Evolutionary conservation across 139 green algal species (phyloP).

Genomic region (Haematococcus sp.): DNA sequence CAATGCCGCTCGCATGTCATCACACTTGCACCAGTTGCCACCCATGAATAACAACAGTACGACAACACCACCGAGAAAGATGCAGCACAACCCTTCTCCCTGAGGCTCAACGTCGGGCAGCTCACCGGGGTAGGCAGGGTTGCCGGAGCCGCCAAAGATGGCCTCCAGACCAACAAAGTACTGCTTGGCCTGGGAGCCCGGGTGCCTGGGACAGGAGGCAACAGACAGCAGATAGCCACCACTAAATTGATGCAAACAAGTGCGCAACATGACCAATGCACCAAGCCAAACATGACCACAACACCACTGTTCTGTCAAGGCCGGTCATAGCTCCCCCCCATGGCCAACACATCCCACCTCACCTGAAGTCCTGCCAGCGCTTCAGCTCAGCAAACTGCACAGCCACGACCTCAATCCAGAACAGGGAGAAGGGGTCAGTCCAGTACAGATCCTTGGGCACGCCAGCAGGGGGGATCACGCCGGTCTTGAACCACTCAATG

Average conservation of each 20-base stretch:
- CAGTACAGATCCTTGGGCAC: conserved; percentile 76
- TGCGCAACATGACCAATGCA: neutral
- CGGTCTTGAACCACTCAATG: conserved; percentile 84
- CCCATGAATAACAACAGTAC: too few species aligned
- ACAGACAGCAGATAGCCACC: too few species aligned
- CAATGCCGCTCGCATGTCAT: too few species aligned
- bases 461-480: conserved; percentile 85
- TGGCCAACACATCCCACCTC: neutral
- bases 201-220: conserved; percentile 50
- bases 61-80: too few species aligned
- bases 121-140: conserved; percentile 90
- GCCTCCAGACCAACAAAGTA: conserved; percentile 95
- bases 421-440: conserved; percentile 90
- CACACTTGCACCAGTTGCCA: too few species aligned
- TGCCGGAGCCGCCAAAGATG: conserved; percentile 76
- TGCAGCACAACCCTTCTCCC: too few species aligned
- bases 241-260: too few species aligned
- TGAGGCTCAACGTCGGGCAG: too few species aligned
- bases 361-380: conserved; percentile 72
- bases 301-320: too few species aligned
- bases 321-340: neutral
- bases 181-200: conserved; percentile 89
- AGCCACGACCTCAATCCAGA: conserved; percentile 90
- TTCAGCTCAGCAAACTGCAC: conserved; percentile 97
- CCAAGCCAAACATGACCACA: neutral